Percentiles rank a stretch among this genome's conserved stretches.
These are phyloP conservation scores for Scleroderma bovista DNA, from an alignment of 768 basidiomycete genomes.

Conservation along the genomic window DNA sequence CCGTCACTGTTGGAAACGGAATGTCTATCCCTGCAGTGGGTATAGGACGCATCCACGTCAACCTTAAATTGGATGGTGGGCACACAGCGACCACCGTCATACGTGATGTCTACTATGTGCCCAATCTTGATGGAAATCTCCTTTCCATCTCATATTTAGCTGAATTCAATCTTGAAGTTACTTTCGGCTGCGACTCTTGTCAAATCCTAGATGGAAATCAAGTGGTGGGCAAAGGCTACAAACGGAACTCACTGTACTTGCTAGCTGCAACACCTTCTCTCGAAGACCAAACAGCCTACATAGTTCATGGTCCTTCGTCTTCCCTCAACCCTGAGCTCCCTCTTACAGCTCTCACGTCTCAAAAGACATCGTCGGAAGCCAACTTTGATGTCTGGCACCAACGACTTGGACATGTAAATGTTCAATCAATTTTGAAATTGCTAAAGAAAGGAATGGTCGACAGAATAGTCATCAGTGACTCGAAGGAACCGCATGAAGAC, in stretches of 20 bases:
- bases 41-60: too few species aligned
- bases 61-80: too few species aligned
- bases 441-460: slow-evolving; percentile 2
- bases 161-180: neutral
- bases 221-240: neutral
- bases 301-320: neutral
- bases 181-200: neutral
- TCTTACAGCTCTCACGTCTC: neutral
- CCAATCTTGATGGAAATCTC: slow-evolving; percentile 15
- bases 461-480: neutral
- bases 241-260: slow-evolving; percentile 1
- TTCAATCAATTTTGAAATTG: neutral
- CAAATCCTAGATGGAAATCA: neutral
- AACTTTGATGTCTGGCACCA: slow-evolving; percentile 1
- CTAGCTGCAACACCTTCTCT: neutral
- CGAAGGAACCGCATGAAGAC: neutral
- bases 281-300: neutral
- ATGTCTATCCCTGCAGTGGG: too few species aligned
- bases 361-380: neutral
- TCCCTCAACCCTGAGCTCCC: neutral
- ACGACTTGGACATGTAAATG: neutral
- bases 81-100: too few species aligned
- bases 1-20: too few species aligned
- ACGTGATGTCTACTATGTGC: slow-evolving; percentile 11
- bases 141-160: slow-evolving; percentile 10